phyloP scores from a whole-genome alignment of 169 alveolate species.

The Pseudocohnilembus persalinus region DNA sequence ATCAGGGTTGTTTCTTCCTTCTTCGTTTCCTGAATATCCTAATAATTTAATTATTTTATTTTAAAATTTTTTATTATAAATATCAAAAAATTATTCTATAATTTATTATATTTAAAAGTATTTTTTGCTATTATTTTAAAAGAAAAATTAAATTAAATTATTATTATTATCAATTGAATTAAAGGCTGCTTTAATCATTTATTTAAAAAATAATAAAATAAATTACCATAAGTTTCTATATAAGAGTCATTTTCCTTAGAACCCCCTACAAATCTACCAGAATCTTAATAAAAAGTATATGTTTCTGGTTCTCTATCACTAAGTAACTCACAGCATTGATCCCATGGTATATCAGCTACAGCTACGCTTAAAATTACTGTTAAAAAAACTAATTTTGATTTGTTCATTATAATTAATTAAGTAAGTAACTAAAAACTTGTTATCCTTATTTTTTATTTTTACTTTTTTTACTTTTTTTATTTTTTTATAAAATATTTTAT shows the following conservation, averaged over 20 bases:
- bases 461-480: too few relatives aligned
- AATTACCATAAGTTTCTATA: background rate
- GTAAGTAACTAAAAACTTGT: too few relatives aligned
- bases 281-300: conserved; percentile 7
- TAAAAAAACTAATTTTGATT: too few relatives aligned
- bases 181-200: too few relatives aligned
- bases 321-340: conserved; percentile 8
- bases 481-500: too few relatives aligned
- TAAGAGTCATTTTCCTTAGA: background rate
- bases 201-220: too few relatives aligned
- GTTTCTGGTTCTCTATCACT: background rate
- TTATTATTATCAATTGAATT: too few relatives aligned
- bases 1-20: conserved; percentile 14
- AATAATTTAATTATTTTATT: too few relatives aligned
- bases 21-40: background rate
- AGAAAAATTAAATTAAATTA: too few relatives aligned
- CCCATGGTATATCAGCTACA: background rate
- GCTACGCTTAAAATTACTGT: background rate
- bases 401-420: background rate
- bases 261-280: conserved; percentile 34
- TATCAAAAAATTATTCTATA: too few relatives aligned
- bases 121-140: conserved; percentile 13
- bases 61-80: too few relatives aligned
- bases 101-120: conserved; percentile 9
- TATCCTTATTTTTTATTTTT: too few relatives aligned